Conservation (phyloP, 2,329 filamentous ascomycete species). For the Blumeriella jaapii region DNA sequence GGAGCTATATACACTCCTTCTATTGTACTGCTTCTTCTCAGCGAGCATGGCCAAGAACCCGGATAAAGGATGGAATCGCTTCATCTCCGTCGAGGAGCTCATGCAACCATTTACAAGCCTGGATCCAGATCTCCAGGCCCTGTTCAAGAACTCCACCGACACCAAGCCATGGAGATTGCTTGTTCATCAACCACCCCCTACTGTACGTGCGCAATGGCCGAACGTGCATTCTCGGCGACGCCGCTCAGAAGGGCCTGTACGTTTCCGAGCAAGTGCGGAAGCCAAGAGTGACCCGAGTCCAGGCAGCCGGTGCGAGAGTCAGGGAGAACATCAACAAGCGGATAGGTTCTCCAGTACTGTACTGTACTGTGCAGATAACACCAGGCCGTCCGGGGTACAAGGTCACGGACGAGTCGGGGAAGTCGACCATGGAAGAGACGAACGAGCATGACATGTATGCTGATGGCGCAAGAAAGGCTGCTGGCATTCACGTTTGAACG, state of each 20-base stretch:
- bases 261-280: constrained; percentile 42
- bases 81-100: constrained; percentile 51
- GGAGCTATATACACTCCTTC: constrained; percentile 29
- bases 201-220: constrained; percentile 40
- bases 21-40: constrained; percentile 32
- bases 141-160: constrained; percentile 28
- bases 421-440: constrained; percentile 59
- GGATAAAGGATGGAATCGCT: constrained; percentile 41
- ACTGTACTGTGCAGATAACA: too few relatives aligned
- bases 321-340: constrained; percentile 51
- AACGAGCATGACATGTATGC: constrained; percentile 51
- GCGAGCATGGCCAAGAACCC: constrained; percentile 17
- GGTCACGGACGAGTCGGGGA: constrained; percentile 48
- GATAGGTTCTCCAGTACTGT: constrained; percentile 53
- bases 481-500: too few relatives aligned
- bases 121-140: constrained; percentile 29
- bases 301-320: constrained; percentile 45
- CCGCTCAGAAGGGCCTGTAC: constrained; percentile 39
- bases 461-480: constrained; percentile 33
- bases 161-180: constrained; percentile 35
- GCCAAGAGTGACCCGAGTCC: constrained; percentile 43
- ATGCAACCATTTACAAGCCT: constrained; percentile 49
- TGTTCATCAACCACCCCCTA: constrained; percentile 50
- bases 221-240: constrained; percentile 52
- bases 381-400: constrained; percentile 43